Evolutionary conservation across 768 basidiomycete species (phyloP).

Genomic region (Hygrophorus russula): DNA sequence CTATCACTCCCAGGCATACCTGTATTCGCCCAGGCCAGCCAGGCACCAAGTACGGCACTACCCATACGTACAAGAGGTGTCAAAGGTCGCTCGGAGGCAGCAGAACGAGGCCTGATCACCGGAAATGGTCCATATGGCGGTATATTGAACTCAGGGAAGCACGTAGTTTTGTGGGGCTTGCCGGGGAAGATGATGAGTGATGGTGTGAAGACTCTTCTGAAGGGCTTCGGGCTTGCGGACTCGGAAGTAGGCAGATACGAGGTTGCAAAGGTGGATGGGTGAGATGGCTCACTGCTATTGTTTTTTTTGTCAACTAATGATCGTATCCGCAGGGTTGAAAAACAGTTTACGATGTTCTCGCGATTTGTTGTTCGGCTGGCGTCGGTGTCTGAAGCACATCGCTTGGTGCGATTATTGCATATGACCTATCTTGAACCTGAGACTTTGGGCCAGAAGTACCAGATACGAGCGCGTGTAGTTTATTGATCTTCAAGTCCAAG

Average conservation of each 20-base stretch:
- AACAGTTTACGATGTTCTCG: conserved; percentile 32
- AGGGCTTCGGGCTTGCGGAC: conserved; percentile 30
- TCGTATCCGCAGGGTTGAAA: conserved; percentile 18
- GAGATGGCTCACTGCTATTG: background rate
- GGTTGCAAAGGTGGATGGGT: conserved; percentile 39
- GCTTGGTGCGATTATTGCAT: conserved; percentile 52
- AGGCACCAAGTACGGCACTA: conserved; percentile 8
- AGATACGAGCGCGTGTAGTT: conserved; percentile 36
- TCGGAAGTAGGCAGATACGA: conserved; percentile 27
- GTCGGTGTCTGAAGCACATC: conserved; percentile 57
- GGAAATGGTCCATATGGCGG: conserved; percentile 45
- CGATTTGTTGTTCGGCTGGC: conserved; percentile 45
- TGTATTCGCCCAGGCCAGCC: conserved; percentile 23
- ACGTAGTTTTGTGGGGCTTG: conserved; percentile 52
- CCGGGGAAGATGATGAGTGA: conserved; percentile 33
- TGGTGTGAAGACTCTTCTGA: conserved; percentile 28
- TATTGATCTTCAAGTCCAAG: conserved; percentile 21
- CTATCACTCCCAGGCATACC: conserved; percentile 34
- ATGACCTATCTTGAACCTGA: conserved; percentile 36
- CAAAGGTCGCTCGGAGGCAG: conserved; percentile 19
- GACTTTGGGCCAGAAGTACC: conserved; percentile 25
- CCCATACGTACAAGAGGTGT: conserved; percentile 17
- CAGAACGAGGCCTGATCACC: conserved; percentile 12
- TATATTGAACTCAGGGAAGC: conserved; percentile 33
- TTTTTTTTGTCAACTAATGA: background rate